phyloP scores from a whole-genome alignment of 257 asterid genomes.

The Solanum pennellii region DNA sequence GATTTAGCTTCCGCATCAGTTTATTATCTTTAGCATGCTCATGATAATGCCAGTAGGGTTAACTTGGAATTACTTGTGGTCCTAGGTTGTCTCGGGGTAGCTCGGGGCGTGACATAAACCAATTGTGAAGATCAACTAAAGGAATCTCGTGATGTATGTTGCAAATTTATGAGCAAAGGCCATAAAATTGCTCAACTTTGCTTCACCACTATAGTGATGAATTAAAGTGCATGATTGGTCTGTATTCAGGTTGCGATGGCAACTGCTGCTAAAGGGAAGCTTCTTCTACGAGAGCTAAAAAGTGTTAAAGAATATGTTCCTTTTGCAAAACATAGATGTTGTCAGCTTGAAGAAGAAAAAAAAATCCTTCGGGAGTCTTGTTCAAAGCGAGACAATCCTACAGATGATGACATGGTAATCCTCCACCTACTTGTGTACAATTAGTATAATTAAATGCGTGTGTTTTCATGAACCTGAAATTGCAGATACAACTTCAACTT shows the following conservation, averaged over 20 bases:
- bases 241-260: constrained; percentile 84
- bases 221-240: constrained; percentile 5
- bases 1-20: no score
- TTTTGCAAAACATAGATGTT: constrained; percentile 65
- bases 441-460: background rate
- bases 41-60: no score
- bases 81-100: no score
- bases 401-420: constrained; percentile 82
- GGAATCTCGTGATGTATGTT: constrained; percentile 99
- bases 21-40: no score
- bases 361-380: constrained; percentile 69
- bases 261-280: constrained; percentile 88
- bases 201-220: background rate
- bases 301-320: constrained; percentile 80
- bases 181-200: background rate
- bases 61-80: no score
- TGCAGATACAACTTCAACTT: constrained; percentile 70
- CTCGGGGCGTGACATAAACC: constrained; percentile 3
- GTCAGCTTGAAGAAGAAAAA: constrained; percentile 89
- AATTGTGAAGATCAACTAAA: constrained; percentile 75
- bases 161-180: constrained; percentile 16
- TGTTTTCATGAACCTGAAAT: background rate
- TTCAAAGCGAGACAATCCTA: constrained; percentile 62
- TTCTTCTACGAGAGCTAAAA: constrained; percentile 81
- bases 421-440: background rate